Evolutionary conservation across 2,329 filamentous ascomycete species (phyloP), one percentile per base, ranked within the genome.

Genomic region (Coniochaeta prunicola): DNA sequence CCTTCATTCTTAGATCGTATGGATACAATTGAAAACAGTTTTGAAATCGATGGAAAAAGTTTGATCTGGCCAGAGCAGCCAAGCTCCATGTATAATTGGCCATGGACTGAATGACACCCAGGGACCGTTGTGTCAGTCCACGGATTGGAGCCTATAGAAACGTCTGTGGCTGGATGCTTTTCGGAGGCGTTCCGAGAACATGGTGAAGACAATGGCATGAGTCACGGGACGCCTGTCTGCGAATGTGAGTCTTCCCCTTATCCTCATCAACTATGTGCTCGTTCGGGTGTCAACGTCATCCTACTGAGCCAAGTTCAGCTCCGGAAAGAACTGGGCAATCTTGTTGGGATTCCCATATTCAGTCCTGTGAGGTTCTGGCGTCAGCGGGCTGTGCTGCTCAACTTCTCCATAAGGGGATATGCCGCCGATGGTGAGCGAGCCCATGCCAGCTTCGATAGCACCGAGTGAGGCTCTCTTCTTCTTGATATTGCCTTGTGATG

Each of bases 331-430:
- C 59, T 68, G 70, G 13, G 71, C 71, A 64, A 74, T 73, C 64
- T 74, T 74, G 53, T 71, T 69, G 1, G 71, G 71, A 53, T 72
- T 72, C n/a, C 72, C 72, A 55, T 65, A 74, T 58, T 67, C 69
- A n/a, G 66, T 67, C 48, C 71, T 64, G 26, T 67, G 59, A 40
- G 65, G 66, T 50, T 71, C 71, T 0, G 64, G 62, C 10, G 70
- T 67, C 13, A 65, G 19, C 4, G 64, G 63, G 28, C 64, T 66
- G 19, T 50, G 56, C 15, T 64, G 62, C 19, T 60, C 53, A 61
- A 68, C 21, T 61, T 36, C 17, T 66, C 62, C n/a, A 62, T 64
- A 30, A 59, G 53, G 13, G 64, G 64, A 5, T 65, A 63, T 9
- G 55, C 55, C 2, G 64, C 45, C 45, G 45, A 50, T 9, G 4